Evolutionary conservation across 371 early-diverging fungal genomes (phyloP), one percentile per base, ranked within the genome.

Genomic region (Mortierella sp.): DNA sequence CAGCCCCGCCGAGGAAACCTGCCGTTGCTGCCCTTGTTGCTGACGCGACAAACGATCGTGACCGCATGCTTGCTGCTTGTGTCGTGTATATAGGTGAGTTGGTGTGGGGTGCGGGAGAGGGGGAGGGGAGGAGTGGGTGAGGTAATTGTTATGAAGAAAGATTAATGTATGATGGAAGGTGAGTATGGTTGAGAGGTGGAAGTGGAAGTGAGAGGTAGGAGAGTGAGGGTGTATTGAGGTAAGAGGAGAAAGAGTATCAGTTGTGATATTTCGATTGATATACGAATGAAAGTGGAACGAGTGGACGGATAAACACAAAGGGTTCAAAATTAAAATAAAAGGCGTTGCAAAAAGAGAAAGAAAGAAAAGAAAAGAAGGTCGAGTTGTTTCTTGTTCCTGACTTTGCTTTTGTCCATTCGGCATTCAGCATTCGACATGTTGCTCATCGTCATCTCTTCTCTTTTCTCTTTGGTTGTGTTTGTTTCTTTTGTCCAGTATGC

Each of bases 41-140:
- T 41, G 78, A 68, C 44, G 68, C 64, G 11, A 55, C 13, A 55
- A 39, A 63, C 55, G 34, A 68, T 68, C 73, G 73, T 74, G 74
- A 53, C 55, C 58, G 48, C 68, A 70, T 76, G 26, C 13, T n/a
- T n/a, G n/a, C n/a, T n/a, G n/a, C n/a, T n/a, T 66, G 41, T 69
- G 55, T 26, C n/a, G 24, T 52, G 52, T 37, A 34, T 13, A 31
- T 48, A 9, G 31, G 8, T 48, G 2, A 48, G 19, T 67, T 44
- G 22, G 16, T 67, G 37, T 58, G 44, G 11, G 24, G 45, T 6
- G 47, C 8, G 19, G 37, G 44, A 9, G 37, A 29, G 26, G 37
- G 45, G 29, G 16, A 37, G 44, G n/a, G 52, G 64, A 70, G 8
- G 66, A 40, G 26, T 19, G 29, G 7, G 26, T 13, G 16, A 26